Conservation (phyloP, 2,329 filamentous ascomycete genomes). For the Xylaria hypoxylon region DNA sequence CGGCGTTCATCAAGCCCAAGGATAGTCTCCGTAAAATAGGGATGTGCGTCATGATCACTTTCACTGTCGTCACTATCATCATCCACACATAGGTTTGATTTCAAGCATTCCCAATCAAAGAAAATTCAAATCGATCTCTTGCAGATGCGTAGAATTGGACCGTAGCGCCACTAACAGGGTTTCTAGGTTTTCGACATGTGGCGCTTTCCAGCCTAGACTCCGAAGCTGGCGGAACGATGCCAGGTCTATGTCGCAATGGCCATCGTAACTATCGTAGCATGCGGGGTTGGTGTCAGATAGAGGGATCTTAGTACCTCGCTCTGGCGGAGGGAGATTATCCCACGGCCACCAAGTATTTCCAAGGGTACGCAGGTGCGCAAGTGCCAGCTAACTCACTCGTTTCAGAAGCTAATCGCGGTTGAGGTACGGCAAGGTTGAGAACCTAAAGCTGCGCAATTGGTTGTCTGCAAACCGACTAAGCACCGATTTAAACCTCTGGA, state of each 20-base stretch:
- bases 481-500: background rate
- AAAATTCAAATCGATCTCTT: background rate
- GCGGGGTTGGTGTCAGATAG: background rate
- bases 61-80: background rate
- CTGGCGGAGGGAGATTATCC: constrained; percentile 3
- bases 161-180: background rate
- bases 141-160: background rate
- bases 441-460: constrained; percentile 4
- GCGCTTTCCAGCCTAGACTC: background rate
- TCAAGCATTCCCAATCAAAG: background rate
- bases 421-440: background rate
- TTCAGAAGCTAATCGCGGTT: constrained; percentile 1
- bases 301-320: background rate
- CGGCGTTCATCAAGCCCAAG: background rate
- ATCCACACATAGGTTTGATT: too few relatives aligned
- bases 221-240: constrained; percentile 8
- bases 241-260: background rate
- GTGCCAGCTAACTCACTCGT: background rate
- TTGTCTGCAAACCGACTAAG: background rate
- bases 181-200: background rate
- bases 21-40: background rate
- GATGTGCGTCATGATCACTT: background rate
- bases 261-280: background rate
- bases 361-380: background rate
- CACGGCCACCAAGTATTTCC: background rate